Evolutionary conservation across 2,329 filamentous ascomycete genomes (phyloP), one percentile per base, ranked within the genome.

Genomic region (Periconia sp.): DNA sequence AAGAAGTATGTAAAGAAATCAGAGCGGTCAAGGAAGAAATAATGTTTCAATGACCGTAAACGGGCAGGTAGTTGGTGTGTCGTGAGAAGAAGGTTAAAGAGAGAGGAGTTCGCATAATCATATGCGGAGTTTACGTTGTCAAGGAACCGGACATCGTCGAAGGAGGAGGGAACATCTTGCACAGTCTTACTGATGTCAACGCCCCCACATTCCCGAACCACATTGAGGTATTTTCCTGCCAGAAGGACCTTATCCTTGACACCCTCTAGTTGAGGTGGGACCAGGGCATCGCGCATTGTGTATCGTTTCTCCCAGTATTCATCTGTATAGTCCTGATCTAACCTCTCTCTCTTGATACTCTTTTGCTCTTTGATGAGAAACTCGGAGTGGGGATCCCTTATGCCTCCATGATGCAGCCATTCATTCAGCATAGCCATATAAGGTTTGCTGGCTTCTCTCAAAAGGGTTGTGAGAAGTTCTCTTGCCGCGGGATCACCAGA

Each of bases 341-440:
- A 79, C 54, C 90, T 84, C 71, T 97, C 94, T 41, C 94, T 85
- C 54, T 89, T 88, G 64, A 99, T 97, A 67, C 92, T 96, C 74
- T 93, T 95, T 65, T 96, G 91, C 73, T 97, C 94, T 69, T 95
- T 95, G 68, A 99, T 87, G 49, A 99, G 77, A 63, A 99, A 99
- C 72, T 99, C 94, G 1, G 87, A 85, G 71, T 97, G 93, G 0
- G 92, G 91, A 71, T 99, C 94, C 66, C 89, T 91, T 73, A 99
- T 97, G 46, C 89, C 91, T 40, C 94, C 94, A 68, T 96, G 93
- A 69, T 99, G 94, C 15, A 99, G 79, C 94, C 94, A 99, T 72
- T 97, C 93, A 67, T 99, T 99, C 56, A 99, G 79, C 94, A 99
- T 99, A 41, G 84, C 83, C 92, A 97, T 97, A 71, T 99, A 99